A percentile compares a stretch with the other conserved stretches of the same genome.
These are phyloP conservation scores for Radiomyces spectabilis DNA, from an alignment of 192 early-diverging fungal genomes.

Conservation along the genomic window DNA sequence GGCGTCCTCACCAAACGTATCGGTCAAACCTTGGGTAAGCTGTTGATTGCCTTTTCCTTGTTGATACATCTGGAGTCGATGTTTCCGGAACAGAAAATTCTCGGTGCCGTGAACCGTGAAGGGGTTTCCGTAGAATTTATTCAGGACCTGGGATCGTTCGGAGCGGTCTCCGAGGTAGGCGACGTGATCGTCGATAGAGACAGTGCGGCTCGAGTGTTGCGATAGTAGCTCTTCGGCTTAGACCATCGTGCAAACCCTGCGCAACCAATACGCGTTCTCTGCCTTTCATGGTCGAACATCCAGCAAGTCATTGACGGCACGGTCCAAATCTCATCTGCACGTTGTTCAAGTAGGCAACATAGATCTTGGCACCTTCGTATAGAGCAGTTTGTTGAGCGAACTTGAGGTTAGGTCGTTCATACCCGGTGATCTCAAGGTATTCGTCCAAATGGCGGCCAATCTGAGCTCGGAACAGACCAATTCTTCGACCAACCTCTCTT, in stretches of 20 bases:
- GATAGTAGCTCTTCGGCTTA: not conserved
- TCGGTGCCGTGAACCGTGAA: not conserved
- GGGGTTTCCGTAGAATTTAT: not conserved
- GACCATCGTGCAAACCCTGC: not conserved
- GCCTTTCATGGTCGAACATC: not conserved
- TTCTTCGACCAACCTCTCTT: too few relatives aligned
- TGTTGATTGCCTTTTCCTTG: too few relatives aligned
- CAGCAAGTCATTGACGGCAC: not conserved
- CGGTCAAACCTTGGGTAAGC: too few relatives aligned
- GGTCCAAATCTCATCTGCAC: not conserved
- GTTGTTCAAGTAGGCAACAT: not conserved
- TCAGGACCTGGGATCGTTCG: not conserved
- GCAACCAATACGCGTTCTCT: not conserved
- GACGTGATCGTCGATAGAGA: not conserved
- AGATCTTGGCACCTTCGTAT: not conserved
- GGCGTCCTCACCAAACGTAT: too few relatives aligned
- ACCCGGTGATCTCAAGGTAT: too few relatives aligned
- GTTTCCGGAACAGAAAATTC: too few relatives aligned
- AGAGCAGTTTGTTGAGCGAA: too few relatives aligned
- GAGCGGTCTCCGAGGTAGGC: not conserved
- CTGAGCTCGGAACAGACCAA: too few relatives aligned
- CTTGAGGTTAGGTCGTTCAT: too few relatives aligned
- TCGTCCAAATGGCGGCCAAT: too few relatives aligned
- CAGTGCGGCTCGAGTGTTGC: not conserved
- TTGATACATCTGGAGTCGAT: too few relatives aligned